A percentile compares a stretch with the other conserved stretches of the same genome.
Evolutionary conservation across 2,329 filamentous ascomycete genomes (phyloP).

Genomic region (Endoconidiophora laricicola): DNA sequence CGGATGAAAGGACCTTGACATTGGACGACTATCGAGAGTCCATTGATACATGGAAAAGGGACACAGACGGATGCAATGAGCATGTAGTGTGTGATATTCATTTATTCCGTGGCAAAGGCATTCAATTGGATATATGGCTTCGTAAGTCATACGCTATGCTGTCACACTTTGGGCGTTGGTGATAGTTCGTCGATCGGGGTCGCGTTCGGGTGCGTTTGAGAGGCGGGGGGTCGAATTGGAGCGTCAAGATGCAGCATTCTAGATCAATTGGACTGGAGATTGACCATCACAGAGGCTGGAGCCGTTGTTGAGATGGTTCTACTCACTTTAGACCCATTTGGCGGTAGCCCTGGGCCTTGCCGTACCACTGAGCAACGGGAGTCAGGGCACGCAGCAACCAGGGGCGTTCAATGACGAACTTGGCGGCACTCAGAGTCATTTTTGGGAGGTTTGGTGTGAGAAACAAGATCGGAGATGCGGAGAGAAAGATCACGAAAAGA

Average conservation of each 20-base stretch:
- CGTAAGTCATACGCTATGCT: too few relatives aligned
- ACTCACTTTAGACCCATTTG: constrained; percentile 70
- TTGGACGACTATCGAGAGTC: too few relatives aligned
- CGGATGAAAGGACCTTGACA: too few relatives aligned
- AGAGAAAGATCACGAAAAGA: constrained; percentile 3
- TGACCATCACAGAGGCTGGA: neutral
- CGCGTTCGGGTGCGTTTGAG: too few relatives aligned
- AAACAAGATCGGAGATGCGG: constrained; percentile 18
- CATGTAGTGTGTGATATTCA: too few relatives aligned
- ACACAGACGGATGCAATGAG: too few relatives aligned
- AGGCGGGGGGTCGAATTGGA: neutral
- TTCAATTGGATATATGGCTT: too few relatives aligned
- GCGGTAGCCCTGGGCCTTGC: constrained; percentile 78
- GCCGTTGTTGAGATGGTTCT: too few relatives aligned
- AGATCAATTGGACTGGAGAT: neutral
- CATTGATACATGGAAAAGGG: too few relatives aligned
- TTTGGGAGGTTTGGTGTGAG: constrained; percentile 20
- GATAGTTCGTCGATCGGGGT: neutral
- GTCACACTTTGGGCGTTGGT: neutral
- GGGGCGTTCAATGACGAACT: constrained; percentile 65
- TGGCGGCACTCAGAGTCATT: constrained; percentile 58
- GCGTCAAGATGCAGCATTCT: neutral
- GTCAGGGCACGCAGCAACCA: constrained; percentile 51
- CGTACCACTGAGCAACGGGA: constrained; percentile 80
- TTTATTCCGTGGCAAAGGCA: too few relatives aligned